Evolutionary conservation across 352 stramenopile species (phyloP), one percentile per base, ranked within the genome.

Genomic region (Pythium graminicola): DNA sequence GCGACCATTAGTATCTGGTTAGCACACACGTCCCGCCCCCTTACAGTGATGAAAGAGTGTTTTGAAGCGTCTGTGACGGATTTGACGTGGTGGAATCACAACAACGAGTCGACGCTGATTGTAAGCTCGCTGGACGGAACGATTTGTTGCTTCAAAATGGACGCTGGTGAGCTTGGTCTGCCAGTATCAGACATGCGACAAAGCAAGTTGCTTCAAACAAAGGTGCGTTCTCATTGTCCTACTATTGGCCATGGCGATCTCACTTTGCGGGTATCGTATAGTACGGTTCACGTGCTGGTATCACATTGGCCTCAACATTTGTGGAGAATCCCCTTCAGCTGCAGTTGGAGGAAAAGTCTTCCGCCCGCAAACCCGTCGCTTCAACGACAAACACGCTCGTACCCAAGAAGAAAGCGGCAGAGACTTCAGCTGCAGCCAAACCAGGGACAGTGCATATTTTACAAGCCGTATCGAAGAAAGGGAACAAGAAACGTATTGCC

Each of bases 1-100:
- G 82, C 81, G 26, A 91, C 84, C 22, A 73, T 94, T 24, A 94
- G 79, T 43, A 85, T 94, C 32, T 94, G 84, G 84, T 63, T 93
- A 10, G 79, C 84, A 20, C 79, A 94, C 53, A 60, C 89, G 31
- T 66, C 81, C 27, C 76, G 84, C 2, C 84, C 84, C 7, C 56
- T 94, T 6, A 76, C 78, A 0, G 84, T 91, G 22, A 67, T 94
- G 46, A 87, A 86, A 36, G 73, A 89, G 57, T 92, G 84, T 50
- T 94, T 94, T 53, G 76, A 94, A 22, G 73, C 84, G 24, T 79
- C 76, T 1, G 84, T 94, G 40, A 93, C 81, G 8, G 84, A 94
- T 49, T 55, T 94, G 3, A 76, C 76, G 19, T 94, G 84, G 84
- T 47, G 33, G 17, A 47, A 51, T 4, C 78, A 73, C 1, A 75